These are phyloP conservation scores for Botrytis galanthina DNA, from an alignment of 2,329 filamentous ascomycete species.

Conservation along the genomic window DNA sequence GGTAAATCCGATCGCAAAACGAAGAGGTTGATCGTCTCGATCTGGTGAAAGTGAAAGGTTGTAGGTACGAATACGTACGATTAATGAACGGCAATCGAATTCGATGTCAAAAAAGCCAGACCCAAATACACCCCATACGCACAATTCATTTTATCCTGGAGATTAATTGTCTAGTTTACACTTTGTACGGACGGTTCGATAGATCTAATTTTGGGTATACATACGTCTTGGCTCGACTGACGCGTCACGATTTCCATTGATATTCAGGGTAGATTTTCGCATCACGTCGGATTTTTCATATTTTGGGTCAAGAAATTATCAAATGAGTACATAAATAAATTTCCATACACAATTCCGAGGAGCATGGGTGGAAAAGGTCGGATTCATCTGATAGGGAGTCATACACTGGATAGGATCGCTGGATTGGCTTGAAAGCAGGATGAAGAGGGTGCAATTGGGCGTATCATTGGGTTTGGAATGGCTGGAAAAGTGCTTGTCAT, in stretches of 20 bases:
- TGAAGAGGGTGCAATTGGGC: not conserved
- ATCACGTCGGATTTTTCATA: not conserved
- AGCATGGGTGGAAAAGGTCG: not conserved
- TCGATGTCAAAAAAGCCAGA: not conserved
- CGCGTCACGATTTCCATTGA: not conserved
- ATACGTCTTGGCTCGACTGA: not conserved
- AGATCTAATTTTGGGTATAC: not conserved
- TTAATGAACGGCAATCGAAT: not conserved
- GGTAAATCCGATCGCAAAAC: constrained; percentile 20
- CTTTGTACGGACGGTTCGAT: not conserved
- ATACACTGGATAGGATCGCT: not conserved
- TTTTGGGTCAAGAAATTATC: not conserved
- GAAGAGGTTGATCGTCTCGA: constrained; percentile 1
- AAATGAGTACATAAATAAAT: not conserved
- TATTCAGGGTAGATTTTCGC: not conserved
- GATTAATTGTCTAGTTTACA: not conserved
- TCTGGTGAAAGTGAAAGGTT: not conserved
- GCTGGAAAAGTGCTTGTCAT: not conserved
- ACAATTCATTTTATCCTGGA: not conserved
- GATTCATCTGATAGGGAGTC: not conserved
- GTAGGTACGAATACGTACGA: constrained; percentile 1
- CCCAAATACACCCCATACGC: not conserved
- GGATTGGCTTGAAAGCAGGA: not conserved
- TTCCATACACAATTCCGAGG: not conserved
- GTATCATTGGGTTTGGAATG: not conserved